Base-by-base conservation (phyloP, 2,329 filamentous ascomycete species). In the Epichloe glyceriae region DNA sequence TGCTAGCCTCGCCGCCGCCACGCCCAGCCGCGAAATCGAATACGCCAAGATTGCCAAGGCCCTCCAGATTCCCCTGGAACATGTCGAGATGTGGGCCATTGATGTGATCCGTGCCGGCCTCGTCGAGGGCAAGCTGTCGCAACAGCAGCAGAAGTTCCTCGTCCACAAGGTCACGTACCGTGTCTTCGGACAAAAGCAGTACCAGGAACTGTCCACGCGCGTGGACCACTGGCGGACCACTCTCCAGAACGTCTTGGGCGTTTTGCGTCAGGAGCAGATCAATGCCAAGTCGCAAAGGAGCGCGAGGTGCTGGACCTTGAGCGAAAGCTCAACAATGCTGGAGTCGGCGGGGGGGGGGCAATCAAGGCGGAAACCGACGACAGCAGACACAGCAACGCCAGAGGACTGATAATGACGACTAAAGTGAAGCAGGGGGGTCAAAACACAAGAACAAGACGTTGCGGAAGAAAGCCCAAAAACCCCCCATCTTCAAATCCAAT, bases 51-150 rank as follows among this genome's bases (percentile, higher is more conserved):
- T 98, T 64, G 80, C 86, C 57, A 85, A 85, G 64, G 85, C 88
- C 5, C 81, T 98, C 45, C 85, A 93, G 69, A 83, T 98, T 51
- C 82, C 88, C 44, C 65, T 73, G 45, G 83, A 86, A 56, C 88
- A 97, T 56, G 88, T 97, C 41, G 93, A 98, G 77, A 86, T 91
- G 78, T 98, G 93, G 93, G 88, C 94, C 58, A 98, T 98, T 63
- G 93, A 98, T 67, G 90, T 94, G 59, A 96, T 98, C 71, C 88
- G 93, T 59, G 88, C 90, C 46, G 89, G 90, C 35, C 82, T 98
- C 38, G 88, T 98, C 49, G 93, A 98, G 74, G 93, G 93, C 66
- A 95, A 95, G 73, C 82, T 98, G 59, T 93, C 86, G 53, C 93
- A 98, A 73, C 79, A 91, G 66, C 89, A 88, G 67, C 81, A 88